These are phyloP conservation scores for Phytophthora chlamydospora DNA, from an alignment of 352 stramenopile species.

Conservation along the genomic window DNA sequence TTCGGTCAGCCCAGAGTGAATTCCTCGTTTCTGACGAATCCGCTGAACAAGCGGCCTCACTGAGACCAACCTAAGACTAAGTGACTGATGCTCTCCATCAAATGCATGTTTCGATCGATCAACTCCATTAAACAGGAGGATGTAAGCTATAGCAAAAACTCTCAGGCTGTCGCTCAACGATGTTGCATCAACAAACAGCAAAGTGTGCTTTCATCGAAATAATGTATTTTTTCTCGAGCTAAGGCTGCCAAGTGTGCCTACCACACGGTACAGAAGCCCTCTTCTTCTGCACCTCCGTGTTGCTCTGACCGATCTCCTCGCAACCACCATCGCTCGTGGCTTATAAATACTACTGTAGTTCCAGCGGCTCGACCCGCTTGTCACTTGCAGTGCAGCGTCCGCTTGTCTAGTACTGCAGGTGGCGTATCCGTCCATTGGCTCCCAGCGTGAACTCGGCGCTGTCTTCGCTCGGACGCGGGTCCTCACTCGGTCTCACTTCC, in stretches of 20 bases:
- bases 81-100: constrained; percentile 70
- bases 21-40: constrained; percentile 91
- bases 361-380: constrained; percentile 19
- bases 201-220: too few species aligned
- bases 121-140: not conserved
- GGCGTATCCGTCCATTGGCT: constrained; percentile 31
- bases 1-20: constrained; percentile 73
- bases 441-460: constrained; percentile 39
- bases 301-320: constrained; percentile 10
- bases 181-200: too few species aligned
- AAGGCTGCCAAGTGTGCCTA: not conserved
- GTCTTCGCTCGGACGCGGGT: constrained; percentile 40
- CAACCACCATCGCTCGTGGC: constrained; percentile 20
- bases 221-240: not conserved
- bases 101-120: constrained; percentile 1
- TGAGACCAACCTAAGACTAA: constrained; percentile 88
- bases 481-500: constrained; percentile 41
- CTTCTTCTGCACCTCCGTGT: constrained; percentile 7
- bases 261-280: constrained; percentile 16
- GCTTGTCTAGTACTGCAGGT: constrained; percentile 29
- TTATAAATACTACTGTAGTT: constrained; percentile 28
- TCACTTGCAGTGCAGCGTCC: constrained; percentile 6
- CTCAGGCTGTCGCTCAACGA: not conserved
- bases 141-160: too few species aligned
- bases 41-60: constrained; percentile 86